These are phyloP conservation scores for Vitis amurensis DNA, from an alignment of 164 flowering plant species.

Conservation along the genomic window DNA sequence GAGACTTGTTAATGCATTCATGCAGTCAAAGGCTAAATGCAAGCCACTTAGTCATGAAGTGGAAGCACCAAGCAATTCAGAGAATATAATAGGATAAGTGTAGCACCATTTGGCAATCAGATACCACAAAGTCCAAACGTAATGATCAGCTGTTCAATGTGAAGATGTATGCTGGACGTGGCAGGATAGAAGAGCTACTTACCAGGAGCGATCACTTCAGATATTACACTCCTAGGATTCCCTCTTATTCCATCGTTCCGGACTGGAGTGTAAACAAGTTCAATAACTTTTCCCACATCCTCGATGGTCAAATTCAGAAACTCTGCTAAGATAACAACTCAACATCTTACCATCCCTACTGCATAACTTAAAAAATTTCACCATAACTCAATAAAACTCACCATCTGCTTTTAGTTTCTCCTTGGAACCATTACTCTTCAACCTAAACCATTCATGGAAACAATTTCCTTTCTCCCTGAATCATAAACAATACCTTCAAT, in stretches of 20 bases:
- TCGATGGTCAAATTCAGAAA: conserved; percentile 64
- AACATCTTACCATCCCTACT: too few species aligned
- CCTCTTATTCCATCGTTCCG: conserved; percentile 81
- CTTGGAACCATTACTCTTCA: conserved; percentile 51
- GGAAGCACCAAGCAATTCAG: too few species aligned
- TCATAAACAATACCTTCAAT: conserved; percentile 4
- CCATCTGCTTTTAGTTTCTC: conserved; percentile 66
- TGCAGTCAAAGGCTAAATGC: too few species aligned
- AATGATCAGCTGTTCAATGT: too few species aligned
- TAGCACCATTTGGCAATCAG: too few species aligned
- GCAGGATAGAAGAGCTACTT: conserved; percentile 15
- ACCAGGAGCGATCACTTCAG: conserved; percentile 86
- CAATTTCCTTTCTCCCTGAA: conserved; percentile 82
- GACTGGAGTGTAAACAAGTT: conserved; percentile 81
- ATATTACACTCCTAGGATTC: conserved; percentile 47
- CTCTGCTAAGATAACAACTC: conserved; percentile 40
- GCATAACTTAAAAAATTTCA: neutral
- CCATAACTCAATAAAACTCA: conserved; percentile 25
- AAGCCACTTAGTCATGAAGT: too few species aligned
- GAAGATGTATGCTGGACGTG: neutral
- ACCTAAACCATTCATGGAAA: conserved; percentile 81
- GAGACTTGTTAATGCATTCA: too few species aligned
- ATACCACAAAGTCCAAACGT: too few species aligned
- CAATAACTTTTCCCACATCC: conserved; percentile 74
- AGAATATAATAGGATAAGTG: too few species aligned